phyloP scores from a whole-genome alignment of 2,329 filamentous ascomycete species.

The Alternaria conjuncta region DNA sequence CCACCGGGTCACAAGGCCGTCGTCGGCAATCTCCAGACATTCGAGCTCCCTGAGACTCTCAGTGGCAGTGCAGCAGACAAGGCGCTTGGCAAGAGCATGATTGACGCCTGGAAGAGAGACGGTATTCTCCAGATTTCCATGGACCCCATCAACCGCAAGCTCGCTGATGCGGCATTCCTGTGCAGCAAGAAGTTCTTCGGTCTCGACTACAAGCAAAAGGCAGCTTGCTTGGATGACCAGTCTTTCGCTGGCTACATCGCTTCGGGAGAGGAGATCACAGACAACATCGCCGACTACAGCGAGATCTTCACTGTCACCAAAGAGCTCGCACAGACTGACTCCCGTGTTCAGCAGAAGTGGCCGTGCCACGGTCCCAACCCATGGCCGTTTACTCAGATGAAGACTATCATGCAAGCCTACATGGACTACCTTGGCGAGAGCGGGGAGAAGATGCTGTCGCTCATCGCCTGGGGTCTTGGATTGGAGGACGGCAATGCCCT shows the following conservation, averaged over 20 bases:
- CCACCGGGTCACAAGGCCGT: conserved; percentile 7
- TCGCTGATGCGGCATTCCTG: conserved; percentile 10
- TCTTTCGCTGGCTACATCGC: conserved; percentile 60
- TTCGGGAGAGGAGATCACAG: conserved; percentile 51
- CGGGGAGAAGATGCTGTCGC: conserved; percentile 55
- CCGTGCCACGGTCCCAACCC: conserved; percentile 60
- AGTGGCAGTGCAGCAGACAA: conserved; percentile 9
- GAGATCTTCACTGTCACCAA: conserved; percentile 63
- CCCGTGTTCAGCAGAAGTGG: conserved; percentile 52
- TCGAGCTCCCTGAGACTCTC: conserved; percentile 8
- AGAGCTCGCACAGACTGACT: conserved; percentile 51
- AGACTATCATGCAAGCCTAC: conserved; percentile 50
- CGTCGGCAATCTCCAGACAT: conserved; percentile 8
- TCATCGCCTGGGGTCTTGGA: conserved; percentile 56
- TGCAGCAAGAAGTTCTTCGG: conserved; percentile 14
- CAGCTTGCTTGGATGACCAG: conserved; percentile 52
- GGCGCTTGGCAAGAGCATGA: conserved; percentile 14
- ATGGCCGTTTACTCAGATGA: conserved; percentile 55
- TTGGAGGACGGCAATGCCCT: conserved; percentile 50
- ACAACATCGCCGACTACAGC: conserved; percentile 59
- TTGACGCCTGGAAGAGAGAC: conserved; percentile 12
- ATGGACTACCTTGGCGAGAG: conserved; percentile 51
- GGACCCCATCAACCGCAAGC: conserved; percentile 15
- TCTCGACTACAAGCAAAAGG: conserved; percentile 42
- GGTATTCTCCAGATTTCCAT: conserved; percentile 15